These are phyloP conservation scores for Pachyrhizus erosus DNA, from an alignment of 306 rosid genomes.

Conservation along the genomic window DNA sequence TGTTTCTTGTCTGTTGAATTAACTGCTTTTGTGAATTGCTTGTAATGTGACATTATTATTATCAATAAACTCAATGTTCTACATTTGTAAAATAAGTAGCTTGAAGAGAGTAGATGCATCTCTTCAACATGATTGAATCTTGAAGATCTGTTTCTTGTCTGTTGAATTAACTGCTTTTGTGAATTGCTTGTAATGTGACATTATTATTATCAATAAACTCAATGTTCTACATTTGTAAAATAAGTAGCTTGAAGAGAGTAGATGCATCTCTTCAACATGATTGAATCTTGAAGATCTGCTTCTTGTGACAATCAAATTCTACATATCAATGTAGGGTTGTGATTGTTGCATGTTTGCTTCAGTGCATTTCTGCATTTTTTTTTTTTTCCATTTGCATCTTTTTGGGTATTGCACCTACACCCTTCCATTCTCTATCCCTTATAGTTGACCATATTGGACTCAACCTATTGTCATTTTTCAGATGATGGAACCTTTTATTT, in stretches of 20 bases:
- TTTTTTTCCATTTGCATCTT: background rate
- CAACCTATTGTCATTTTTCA: constrained; percentile 44
- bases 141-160: background rate
- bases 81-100: constrained; percentile 15
- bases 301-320: background rate
- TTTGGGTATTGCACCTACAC: constrained; percentile 26
- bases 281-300: background rate
- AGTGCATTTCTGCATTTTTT: background rate
- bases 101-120: constrained; percentile 2
- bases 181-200: constrained; percentile 4
- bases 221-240: constrained; percentile 23
- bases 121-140: constrained; percentile 30
- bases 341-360: constrained; percentile 4
- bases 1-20: background rate
- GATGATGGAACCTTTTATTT: constrained; percentile 90
- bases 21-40: background rate
- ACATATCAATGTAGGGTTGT: constrained; percentile 20
- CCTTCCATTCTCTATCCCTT: background rate
- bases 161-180: background rate
- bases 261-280: constrained; percentile 31
- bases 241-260: constrained; percentile 9
- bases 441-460: constrained; percentile 28
- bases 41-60: background rate
- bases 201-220: constrained; percentile 9
- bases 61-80: constrained; percentile 28